Conservation (phyloP, 2,329 filamentous ascomycete species). For the Trichoderma asperellum region DNA sequence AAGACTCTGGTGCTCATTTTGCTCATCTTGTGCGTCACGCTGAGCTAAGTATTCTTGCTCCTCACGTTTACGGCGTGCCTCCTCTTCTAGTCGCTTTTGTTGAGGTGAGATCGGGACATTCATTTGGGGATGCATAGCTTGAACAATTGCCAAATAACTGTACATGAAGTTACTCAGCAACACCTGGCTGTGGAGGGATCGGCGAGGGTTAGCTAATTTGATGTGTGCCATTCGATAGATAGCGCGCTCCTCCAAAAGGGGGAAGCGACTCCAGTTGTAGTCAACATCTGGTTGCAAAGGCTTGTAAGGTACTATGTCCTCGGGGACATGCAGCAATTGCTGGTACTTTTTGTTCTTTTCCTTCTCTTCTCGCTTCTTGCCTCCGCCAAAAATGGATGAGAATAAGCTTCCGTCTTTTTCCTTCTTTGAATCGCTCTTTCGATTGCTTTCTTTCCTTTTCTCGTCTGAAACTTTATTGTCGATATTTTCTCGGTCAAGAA, state of each 20-base stretch:
- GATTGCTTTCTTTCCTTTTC: conserved; percentile 75
- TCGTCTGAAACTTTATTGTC: conserved; percentile 78
- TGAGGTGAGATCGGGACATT: conserved; percentile 85
- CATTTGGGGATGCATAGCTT: conserved; percentile 97
- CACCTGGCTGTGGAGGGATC: conserved; percentile 91
- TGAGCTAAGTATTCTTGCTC: conserved; percentile 55
- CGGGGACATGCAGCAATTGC: conserved; percentile 74
- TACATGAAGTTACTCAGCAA: conserved; percentile 99
- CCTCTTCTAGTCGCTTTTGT: conserved; percentile 64
- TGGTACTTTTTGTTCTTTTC: conserved; percentile 75
- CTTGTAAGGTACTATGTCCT: conserved; percentile 69
- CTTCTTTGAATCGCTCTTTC: conserved; percentile 80
- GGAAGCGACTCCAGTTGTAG: conserved; percentile 95
- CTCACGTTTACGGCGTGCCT: conserved; percentile 54
- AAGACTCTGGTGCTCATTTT: conserved; percentile 52
- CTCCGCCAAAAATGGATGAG: conserved; percentile 86
- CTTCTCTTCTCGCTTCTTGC: conserved; percentile 83
- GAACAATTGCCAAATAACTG: conserved; percentile 96
- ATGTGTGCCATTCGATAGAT: conserved; percentile 99
- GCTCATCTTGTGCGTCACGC: conserved; percentile 50
- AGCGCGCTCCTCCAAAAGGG: conserved; percentile 90
- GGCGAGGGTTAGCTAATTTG: conserved; percentile 95
- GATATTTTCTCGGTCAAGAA: conserved; percentile 76
- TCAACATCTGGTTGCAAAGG: conserved; percentile 84
- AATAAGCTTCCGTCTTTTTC: conserved; percentile 95